Evolutionary conservation across 768 basidiomycete genomes (phyloP).

Genomic region (Termitomyces titanicus): DNA sequence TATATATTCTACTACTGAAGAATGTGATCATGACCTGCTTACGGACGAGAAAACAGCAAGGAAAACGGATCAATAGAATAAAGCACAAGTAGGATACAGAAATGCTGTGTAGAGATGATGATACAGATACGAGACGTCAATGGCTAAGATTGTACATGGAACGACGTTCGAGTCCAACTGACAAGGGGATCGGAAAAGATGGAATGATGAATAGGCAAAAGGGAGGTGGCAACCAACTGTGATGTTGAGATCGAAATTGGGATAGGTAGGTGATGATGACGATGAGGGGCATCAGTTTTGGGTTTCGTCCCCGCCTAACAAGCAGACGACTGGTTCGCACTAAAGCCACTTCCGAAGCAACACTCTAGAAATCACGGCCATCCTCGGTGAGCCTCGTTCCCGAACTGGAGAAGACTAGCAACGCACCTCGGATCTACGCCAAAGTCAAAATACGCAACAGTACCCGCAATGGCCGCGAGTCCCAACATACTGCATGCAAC

Average conservation of each 20-base stretch:
- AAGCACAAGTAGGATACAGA: not conserved
- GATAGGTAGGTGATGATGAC: not conserved
- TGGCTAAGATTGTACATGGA: not conserved
- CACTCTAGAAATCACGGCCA: not conserved
- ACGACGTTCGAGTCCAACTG: not conserved
- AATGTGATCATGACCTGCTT: too few relatives aligned
- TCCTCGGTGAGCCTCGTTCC: not conserved
- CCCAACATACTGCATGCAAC: slow-evolving; percentile 8
- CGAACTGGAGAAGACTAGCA: not conserved
- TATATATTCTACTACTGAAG: too few relatives aligned
- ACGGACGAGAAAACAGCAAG: too few relatives aligned
- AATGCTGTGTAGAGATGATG: not conserved
- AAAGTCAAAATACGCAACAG: slow-evolving; percentile 1
- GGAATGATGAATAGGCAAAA: not conserved
- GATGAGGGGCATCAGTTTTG: too few relatives aligned
- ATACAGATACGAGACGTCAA: not conserved
- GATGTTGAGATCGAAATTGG: not conserved
- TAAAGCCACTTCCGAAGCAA: not conserved
- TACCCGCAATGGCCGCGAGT: not conserved
- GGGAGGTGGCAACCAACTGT: not conserved
- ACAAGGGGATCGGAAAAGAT: not conserved
- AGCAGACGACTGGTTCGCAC: not conserved
- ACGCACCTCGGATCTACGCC: not conserved
- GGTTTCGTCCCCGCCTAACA: too few relatives aligned
- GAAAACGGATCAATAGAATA: not conserved